phyloP scores from a whole-genome alignment of 2,329 filamentous ascomycete genomes.

The Kalmusia sp. region DNA sequence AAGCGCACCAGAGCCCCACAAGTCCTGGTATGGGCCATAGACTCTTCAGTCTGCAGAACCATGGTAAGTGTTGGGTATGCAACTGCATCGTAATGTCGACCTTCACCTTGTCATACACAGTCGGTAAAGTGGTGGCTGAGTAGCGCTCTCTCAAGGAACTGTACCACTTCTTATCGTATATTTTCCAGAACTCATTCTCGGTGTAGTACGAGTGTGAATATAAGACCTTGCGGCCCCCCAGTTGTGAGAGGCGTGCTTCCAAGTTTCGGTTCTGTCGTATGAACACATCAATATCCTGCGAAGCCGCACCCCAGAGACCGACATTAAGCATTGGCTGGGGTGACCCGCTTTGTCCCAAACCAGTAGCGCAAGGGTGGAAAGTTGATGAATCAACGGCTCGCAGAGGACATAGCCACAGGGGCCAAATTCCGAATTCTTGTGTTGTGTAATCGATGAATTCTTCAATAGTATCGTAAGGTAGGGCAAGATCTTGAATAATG shows the following conservation, averaged over 20 bases:
- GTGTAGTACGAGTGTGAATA: slow-evolving; percentile 85
- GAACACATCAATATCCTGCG: slow-evolving; percentile 61
- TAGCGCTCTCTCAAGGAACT: slow-evolving; percentile 68
- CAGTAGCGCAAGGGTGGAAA: slow-evolving; percentile 9
- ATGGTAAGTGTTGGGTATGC: background rate
- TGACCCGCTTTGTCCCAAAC: slow-evolving; percentile 14
- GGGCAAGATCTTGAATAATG: slow-evolving; percentile 66
- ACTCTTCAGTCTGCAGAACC: background rate
- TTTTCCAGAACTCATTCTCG: slow-evolving; percentile 70
- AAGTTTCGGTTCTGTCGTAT: slow-evolving; percentile 71
- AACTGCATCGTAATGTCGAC: slow-evolving; percentile 28
- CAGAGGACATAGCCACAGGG: slow-evolving; percentile 64
- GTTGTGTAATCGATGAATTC: slow-evolving; percentile 60
- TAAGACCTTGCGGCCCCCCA: slow-evolving; percentile 84
- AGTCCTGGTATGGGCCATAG: slow-evolving; percentile 5
- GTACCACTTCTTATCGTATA: slow-evolving; percentile 68
- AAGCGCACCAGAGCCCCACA: slow-evolving; percentile 2
- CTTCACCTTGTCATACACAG: slow-evolving; percentile 70
- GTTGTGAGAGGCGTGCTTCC: slow-evolving; percentile 69
- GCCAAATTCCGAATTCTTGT: slow-evolving; percentile 54
- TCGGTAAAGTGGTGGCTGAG: slow-evolving; percentile 66
- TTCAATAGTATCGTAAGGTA: slow-evolving; percentile 58
- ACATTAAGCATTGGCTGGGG: slow-evolving; percentile 39
- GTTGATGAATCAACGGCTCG: slow-evolving; percentile 15
- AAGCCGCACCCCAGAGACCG: slow-evolving; percentile 77